Evolutionary conservation across 257 asterid species (phyloP), one percentile per base, ranked within the genome.

Genomic region (Capsicum pubescens): DNA sequence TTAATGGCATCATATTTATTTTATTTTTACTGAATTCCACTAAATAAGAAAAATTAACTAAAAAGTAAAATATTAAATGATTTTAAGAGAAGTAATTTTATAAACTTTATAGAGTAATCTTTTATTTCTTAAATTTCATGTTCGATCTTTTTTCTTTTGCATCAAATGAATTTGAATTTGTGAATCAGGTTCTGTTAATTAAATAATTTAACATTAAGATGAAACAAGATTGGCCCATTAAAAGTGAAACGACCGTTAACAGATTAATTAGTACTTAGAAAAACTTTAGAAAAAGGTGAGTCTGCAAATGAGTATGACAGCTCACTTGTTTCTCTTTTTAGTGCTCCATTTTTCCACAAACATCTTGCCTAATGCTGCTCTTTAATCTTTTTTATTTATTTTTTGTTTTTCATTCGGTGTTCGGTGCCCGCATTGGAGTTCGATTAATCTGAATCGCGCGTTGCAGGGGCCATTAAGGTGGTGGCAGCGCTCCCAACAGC

Each of bases 341-440:
- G n/a, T 39, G 8, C 4, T 39, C 16, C 32, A 15, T 7, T 85
- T 88, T 89, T 91, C 91, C 86, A 85, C 90, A 85, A 87, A 48
- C 90, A 84, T 79, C 15, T 11, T 3, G 3, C 26, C 61, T 74
- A 74, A 19, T 50, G 80, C 1, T 26, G 12, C 60, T 74, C 60
- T 74, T 74, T 50, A 52, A 50, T 32, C 72, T 66, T 66, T 26
- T 26, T 1, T 26, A 1, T 26, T 26, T 26, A 2, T 26, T 26
- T 26, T 26, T 26, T 26, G 32, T 1, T 26, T 26, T 26, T 26
- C 32, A 26, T 26, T 26, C 32, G 2, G 2, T 1, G 2, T 26
- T 26, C 1, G 32, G 1, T 26, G 1, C 1, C 1, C 32, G 32
- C 32, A 26, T 26, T 1, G 32, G 32, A 26, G 32, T 2, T 26